Percentiles rank a stretch among this genome's conserved stretches.
These are phyloP conservation scores for Croton laevigatus DNA, from an alignment of 441 rosid genomes.

Conservation along the genomic window DNA sequence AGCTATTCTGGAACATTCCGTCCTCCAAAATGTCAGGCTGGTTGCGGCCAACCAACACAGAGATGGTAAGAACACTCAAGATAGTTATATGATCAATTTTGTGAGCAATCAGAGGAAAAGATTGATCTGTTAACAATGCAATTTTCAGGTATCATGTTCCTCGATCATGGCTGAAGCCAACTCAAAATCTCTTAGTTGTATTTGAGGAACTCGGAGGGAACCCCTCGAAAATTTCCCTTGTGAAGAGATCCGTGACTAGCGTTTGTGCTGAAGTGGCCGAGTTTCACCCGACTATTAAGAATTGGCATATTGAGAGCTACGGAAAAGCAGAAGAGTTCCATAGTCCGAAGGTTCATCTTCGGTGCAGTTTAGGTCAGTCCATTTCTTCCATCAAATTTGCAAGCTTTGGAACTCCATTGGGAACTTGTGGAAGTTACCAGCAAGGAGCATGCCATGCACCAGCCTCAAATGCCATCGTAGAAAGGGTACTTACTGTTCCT, in stretches of 20 bases:
- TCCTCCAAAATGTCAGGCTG: constrained; percentile 77
- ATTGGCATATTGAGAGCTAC: constrained; percentile 95
- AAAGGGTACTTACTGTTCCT: constrained; percentile 51
- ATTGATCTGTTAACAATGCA: constrained; percentile 9
- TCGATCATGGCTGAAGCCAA: constrained; percentile 84
- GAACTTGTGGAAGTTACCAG: constrained; percentile 90
- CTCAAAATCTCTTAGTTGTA: constrained; percentile 70
- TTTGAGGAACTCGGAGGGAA: constrained; percentile 97
- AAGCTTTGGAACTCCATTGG: constrained; percentile 93
- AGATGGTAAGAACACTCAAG: constrained; percentile 44
- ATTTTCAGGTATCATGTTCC: constrained; percentile 87
- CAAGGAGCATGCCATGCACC: constrained; percentile 93
- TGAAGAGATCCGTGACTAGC: constrained; percentile 70
- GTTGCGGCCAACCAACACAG: constrained; percentile 95
- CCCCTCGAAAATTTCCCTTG: constrained; percentile 73
- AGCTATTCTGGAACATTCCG: constrained; percentile 71
- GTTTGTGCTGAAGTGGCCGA: constrained; percentile 90
- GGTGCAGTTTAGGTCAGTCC: constrained; percentile 70
- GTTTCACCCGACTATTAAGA: constrained; percentile 86
- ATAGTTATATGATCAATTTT: background rate
- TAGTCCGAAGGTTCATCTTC: constrained; percentile 83
- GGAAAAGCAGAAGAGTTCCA: constrained; percentile 78
- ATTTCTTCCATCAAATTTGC: constrained; percentile 88
- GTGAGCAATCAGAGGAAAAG: background rate
- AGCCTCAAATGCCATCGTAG: constrained; percentile 64